These are phyloP conservation scores for Clonostachys chloroleuca DNA, from an alignment of 2,329 filamentous ascomycete species.

Conservation along the genomic window DNA sequence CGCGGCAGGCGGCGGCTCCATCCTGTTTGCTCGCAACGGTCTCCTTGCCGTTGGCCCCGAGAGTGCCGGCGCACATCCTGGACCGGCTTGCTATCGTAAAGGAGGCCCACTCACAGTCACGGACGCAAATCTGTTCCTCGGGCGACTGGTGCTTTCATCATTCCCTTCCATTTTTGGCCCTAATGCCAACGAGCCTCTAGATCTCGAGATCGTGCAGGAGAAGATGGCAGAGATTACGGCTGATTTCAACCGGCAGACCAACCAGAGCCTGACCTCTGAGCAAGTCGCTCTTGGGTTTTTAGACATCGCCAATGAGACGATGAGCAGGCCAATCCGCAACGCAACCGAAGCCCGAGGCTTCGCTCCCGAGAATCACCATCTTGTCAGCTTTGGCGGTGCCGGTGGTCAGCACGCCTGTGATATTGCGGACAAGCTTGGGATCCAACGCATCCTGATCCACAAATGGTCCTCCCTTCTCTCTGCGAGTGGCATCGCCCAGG, in stretches of 20 bases:
- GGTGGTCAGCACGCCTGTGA: constrained; percentile 57
- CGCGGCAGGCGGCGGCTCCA: constrained; percentile 39
- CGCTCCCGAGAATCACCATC: constrained; percentile 19
- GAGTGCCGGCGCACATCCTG: constrained; percentile 66
- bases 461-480: constrained; percentile 32
- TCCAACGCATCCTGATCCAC: constrained; percentile 32
- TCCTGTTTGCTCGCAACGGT: constrained; percentile 63
- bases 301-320: constrained; percentile 71
- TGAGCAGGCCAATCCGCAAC: constrained; percentile 72
- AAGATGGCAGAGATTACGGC: constrained; percentile 32
- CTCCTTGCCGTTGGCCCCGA: constrained; percentile 65
- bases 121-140: constrained; percentile 66
- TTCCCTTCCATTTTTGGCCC: constrained; percentile 71
- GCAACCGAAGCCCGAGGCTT: constrained; percentile 58
- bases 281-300: constrained; percentile 64
- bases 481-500: constrained; percentile 35
- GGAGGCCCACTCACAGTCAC: constrained; percentile 66
- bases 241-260: constrained; percentile 29
- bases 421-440: constrained; percentile 32
- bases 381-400: constrained; percentile 58
- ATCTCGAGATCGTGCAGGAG: constrained; percentile 23
- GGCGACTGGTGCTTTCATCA: constrained; percentile 50
- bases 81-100: constrained; percentile 67
- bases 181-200: constrained; percentile 52
- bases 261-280: constrained; percentile 19